phyloP scores from a whole-genome alignment of 768 basidiomycete species.

The Rhizopogon vulgaris region DNA sequence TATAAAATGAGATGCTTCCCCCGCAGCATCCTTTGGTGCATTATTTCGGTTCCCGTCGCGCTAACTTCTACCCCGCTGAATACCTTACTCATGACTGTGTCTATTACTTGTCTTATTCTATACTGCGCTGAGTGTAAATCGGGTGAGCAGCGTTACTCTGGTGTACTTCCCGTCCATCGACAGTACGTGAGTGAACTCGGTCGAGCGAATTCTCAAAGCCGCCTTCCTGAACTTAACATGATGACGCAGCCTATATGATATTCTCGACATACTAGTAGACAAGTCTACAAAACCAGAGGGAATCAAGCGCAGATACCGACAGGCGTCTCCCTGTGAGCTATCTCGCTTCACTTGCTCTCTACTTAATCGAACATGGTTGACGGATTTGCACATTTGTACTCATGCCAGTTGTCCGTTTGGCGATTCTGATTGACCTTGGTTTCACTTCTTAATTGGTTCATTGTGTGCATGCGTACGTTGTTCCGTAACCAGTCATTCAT shows the following conservation, averaged over 20 bases:
- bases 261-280: conserved; percentile 79
- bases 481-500: conserved; percentile 75
- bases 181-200: conserved; percentile 47
- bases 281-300: conserved; percentile 67
- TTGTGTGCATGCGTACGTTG: conserved; percentile 34
- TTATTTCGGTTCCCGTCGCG: not conserved
- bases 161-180: conserved; percentile 41
- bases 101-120: not conserved
- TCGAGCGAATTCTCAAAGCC: conserved; percentile 86
- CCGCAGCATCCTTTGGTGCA: not conserved
- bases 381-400: not conserved
- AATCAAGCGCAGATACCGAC: conserved; percentile 84
- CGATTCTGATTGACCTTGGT: not conserved
- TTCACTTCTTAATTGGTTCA: conserved; percentile 1
- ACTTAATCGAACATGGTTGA: not conserved
- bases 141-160: conserved; percentile 23
- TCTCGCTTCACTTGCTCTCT: conserved; percentile 3
- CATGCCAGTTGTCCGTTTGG: not conserved
- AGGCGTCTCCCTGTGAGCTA: conserved; percentile 75
- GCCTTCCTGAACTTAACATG: not conserved
- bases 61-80: not conserved
- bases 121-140: conserved; percentile 12
- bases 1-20: conserved; percentile 13
- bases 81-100: not conserved
- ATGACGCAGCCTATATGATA: conserved; percentile 80